These are phyloP conservation scores for Bipolaris oryzae DNA, from an alignment of 2,329 filamentous ascomycete species.

Conservation along the genomic window DNA sequence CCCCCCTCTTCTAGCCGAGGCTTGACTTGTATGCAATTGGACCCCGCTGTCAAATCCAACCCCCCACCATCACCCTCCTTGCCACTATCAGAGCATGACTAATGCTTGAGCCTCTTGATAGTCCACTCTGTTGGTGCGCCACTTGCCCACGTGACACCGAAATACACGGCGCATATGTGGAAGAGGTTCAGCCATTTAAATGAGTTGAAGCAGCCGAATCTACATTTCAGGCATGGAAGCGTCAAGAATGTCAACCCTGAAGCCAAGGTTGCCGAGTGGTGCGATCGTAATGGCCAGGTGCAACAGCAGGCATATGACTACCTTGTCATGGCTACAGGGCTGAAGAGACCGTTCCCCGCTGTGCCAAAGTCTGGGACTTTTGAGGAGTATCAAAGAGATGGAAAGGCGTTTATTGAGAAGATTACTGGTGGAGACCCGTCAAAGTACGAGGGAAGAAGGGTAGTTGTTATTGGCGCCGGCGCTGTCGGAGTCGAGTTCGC, in stretches of 20 bases:
- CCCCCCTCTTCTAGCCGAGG: slow-evolving; percentile 27
- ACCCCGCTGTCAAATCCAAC: slow-evolving; percentile 1
- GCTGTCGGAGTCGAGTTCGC: slow-evolving; percentile 85
- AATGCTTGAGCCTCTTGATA: slow-evolving; percentile 43
- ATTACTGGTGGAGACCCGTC: slow-evolving; percentile 40
- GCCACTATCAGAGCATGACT: slow-evolving; percentile 22
- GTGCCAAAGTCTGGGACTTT: slow-evolving; percentile 70
- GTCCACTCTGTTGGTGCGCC: slow-evolving; percentile 79
- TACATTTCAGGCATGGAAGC: slow-evolving; percentile 70
- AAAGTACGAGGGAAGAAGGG: slow-evolving; percentile 50
- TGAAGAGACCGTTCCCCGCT: slow-evolving; percentile 72
- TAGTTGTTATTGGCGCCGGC: slow-evolving; percentile 77
- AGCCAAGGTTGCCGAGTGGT: slow-evolving; percentile 63
- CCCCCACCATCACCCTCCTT: neutral
- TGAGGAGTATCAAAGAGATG: slow-evolving; percentile 68
- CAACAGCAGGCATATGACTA: slow-evolving; percentile 67
- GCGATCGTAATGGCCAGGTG: slow-evolving; percentile 58
- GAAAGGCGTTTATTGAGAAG: slow-evolving; percentile 62
- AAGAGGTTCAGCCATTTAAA: slow-evolving; percentile 70
- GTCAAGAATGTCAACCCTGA: slow-evolving; percentile 65
- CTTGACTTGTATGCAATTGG: slow-evolving; percentile 1
- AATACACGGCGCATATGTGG: slow-evolving; percentile 73
- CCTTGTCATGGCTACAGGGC: slow-evolving; percentile 73
- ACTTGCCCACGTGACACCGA: slow-evolving; percentile 68
- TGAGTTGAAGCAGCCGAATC: slow-evolving; percentile 65